phyloP scores from a whole-genome alignment of 805 yeast genomes.

The Myxozyma nipponensis region DNA sequence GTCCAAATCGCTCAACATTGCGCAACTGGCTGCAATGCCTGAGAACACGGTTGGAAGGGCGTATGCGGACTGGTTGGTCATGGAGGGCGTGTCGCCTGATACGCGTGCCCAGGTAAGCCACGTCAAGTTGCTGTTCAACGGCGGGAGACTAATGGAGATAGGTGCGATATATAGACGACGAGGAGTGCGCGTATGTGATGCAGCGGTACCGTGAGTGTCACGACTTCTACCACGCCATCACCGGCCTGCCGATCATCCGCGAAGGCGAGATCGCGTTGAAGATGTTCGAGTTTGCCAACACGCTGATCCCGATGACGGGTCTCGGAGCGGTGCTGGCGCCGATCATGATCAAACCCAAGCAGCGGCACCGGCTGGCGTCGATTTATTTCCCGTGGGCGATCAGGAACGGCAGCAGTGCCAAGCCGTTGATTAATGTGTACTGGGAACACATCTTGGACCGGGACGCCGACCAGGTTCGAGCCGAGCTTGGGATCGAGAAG shows the following conservation, averaged over 20 bases:
- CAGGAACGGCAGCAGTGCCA: slow-evolving; percentile 63
- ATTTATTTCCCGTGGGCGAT: slow-evolving; percentile 88
- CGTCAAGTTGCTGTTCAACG: background rate
- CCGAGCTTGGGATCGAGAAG: slow-evolving; percentile 63
- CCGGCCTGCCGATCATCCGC: slow-evolving; percentile 82
- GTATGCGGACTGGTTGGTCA: slow-evolving; percentile 76
- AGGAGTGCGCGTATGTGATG: slow-evolving; percentile 86
- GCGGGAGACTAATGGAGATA: background rate
- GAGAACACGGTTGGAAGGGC: slow-evolving; percentile 69
- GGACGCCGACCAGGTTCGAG: slow-evolving; percentile 69
- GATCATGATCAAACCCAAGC: slow-evolving; percentile 59
- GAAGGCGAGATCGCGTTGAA: slow-evolving; percentile 96
- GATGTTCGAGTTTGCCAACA: slow-evolving; percentile 77
- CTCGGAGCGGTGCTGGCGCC: slow-evolving; percentile 90
- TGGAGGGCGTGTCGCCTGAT: slow-evolving; percentile 90
- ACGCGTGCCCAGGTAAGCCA: slow-evolving; percentile 67
- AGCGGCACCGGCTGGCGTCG: slow-evolving; percentile 58
- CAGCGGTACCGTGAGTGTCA: slow-evolving; percentile 95
- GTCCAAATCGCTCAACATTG: slow-evolving; percentile 62
- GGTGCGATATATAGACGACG: slow-evolving; percentile 77
- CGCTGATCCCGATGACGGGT: slow-evolving; percentile 94
- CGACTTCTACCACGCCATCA: slow-evolving; percentile 90
- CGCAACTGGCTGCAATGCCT: slow-evolving; percentile 55
- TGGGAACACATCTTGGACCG: slow-evolving; percentile 82
- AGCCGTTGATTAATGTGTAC: slow-evolving; percentile 78